These are phyloP conservation scores for Phanerochaete carnosa DNA, from an alignment of 768 basidiomycete species.

Conservation along the genomic window DNA sequence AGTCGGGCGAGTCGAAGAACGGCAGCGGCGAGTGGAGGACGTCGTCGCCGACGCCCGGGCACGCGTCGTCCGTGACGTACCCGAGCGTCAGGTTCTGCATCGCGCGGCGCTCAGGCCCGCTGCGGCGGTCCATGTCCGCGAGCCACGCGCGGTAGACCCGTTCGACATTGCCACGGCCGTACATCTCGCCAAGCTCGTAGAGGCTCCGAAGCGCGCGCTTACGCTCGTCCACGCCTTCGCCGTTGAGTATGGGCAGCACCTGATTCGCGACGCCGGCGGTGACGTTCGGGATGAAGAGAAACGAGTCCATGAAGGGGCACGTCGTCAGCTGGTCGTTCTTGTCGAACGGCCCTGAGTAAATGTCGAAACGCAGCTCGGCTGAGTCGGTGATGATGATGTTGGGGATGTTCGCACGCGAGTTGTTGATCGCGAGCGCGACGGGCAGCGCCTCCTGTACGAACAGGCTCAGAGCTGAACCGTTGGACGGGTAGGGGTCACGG, in stretches of 20 bases:
- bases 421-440: constrained; percentile 56
- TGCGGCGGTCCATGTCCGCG: constrained; percentile 46
- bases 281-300: constrained; percentile 60
- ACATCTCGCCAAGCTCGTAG: constrained; percentile 38
- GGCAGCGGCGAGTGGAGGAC: constrained; percentile 59
- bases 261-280: constrained; percentile 45
- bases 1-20: constrained; percentile 51
- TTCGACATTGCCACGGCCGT: constrained; percentile 49
- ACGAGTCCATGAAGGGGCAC: constrained; percentile 64
- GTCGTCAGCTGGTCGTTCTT: constrained; percentile 79
- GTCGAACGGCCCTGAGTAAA: constrained; percentile 69
- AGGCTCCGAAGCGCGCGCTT: constrained; percentile 32
- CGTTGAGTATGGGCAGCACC: constrained; percentile 53
- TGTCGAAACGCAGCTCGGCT: constrained; percentile 61
- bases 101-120: constrained; percentile 36
- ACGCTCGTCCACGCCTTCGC: constrained; percentile 36
- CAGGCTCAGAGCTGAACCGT: constrained; percentile 55
- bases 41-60: constrained; percentile 77
- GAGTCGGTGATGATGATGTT: constrained; percentile 66
- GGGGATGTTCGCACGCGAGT: constrained; percentile 55
- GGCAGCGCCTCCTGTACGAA: no score
- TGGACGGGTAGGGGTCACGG: constrained; percentile 57
- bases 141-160: constrained; percentile 54
- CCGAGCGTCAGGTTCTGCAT: constrained; percentile 60
- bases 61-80: constrained; percentile 71